Percentiles rank a stretch among this genome's conserved stretches.
Conservation (phyloP, 441 rosid genomes). For the Gossypium laxum region DNA sequence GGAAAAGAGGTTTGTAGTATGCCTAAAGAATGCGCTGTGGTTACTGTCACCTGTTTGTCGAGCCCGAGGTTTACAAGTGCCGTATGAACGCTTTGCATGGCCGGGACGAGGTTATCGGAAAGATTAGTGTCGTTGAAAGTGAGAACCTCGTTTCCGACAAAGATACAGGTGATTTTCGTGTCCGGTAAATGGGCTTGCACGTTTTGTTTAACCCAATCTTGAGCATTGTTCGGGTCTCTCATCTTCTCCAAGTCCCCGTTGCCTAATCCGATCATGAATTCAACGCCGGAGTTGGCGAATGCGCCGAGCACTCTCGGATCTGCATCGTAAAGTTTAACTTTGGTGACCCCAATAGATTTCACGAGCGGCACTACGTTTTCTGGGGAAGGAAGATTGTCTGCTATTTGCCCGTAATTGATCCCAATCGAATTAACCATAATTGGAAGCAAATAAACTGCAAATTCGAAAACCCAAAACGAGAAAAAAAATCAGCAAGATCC, state of each 20-base stretch:
- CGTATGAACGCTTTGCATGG: conserved; percentile 65
- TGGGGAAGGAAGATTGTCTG: conserved; percentile 70
- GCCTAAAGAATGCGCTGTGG: conserved; percentile 81
- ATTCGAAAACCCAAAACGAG: not conserved
- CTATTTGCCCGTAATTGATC: conserved; percentile 86
- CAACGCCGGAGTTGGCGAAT: conserved; percentile 61
- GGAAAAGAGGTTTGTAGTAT: conserved; percentile 68
- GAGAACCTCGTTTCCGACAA: conserved; percentile 73
- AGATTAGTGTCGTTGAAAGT: conserved; percentile 63
- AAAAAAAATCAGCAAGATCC: not conserved
- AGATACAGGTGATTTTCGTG: conserved; percentile 65
- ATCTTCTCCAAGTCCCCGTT: conserved; percentile 58
- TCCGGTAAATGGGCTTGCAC: conserved; percentile 59
- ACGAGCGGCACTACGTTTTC: conserved; percentile 55
- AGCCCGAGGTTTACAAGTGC: conserved; percentile 54
- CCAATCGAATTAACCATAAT: conserved; percentile 39
- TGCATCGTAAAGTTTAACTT: conserved; percentile 87
- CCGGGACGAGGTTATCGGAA: conserved; percentile 47
- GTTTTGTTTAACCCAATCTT: conserved; percentile 59
- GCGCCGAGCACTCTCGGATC: conserved; percentile 69
- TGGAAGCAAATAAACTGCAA: not conserved
- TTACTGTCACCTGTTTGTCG: conserved; percentile 54
- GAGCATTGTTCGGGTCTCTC: conserved; percentile 50
- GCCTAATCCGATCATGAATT: conserved; percentile 70
- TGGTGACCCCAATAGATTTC: conserved; percentile 69